These are phyloP conservation scores for Citrullus colocynthis DNA, from an alignment of 306 rosid species.

Conservation along the genomic window DNA sequence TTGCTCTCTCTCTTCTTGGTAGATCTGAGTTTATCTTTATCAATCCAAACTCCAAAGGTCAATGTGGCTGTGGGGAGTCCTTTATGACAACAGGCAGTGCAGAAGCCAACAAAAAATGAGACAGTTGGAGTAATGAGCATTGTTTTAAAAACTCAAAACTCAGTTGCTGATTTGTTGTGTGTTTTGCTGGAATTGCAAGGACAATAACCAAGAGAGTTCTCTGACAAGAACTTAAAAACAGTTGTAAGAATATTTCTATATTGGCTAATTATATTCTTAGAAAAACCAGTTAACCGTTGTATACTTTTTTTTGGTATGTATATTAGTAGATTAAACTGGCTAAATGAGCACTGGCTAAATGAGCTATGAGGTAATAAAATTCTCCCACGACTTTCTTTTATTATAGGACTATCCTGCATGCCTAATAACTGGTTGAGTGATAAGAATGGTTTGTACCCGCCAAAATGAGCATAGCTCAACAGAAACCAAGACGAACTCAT, in stretches of 20 bases:
- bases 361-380: not conserved
- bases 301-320: not conserved
- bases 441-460: too few relatives aligned
- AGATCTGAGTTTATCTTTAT: slow-evolving; percentile 87
- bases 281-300: not conserved
- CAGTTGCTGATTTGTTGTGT: not conserved
- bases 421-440: not conserved
- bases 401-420: not conserved
- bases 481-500: too few relatives aligned
- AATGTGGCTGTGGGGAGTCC: slow-evolving; percentile 95
- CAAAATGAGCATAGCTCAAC: too few relatives aligned
- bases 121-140: not conserved
- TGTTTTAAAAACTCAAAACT: not conserved
- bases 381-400: not conserved
- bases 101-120: slow-evolving; percentile 27
- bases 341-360: not conserved
- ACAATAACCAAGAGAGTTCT: not conserved
- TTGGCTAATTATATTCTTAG: not conserved
- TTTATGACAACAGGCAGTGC: slow-evolving; percentile 54
- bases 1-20: not conserved
- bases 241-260: not conserved
- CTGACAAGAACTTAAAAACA: not conserved
- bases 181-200: not conserved
- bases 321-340: not conserved
- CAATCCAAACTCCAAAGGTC: slow-evolving; percentile 93